Evolutionary conservation across 2,329 filamentous ascomycete genomes (phyloP), one percentile per base, ranked within the genome.

Genomic region (Arthrobotrys sphaeroides): DNA sequence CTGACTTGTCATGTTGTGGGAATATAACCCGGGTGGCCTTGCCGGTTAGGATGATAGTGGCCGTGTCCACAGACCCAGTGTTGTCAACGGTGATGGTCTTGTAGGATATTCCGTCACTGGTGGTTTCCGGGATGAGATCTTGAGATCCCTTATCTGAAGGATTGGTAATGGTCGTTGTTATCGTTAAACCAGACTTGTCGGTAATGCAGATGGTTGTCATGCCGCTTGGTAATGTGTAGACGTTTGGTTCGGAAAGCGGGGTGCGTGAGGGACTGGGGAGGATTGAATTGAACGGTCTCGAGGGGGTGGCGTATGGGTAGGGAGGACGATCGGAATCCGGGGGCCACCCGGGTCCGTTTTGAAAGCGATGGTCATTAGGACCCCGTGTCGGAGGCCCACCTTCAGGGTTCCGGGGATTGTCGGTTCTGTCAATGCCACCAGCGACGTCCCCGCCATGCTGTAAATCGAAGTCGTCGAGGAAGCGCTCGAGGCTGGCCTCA

Each of bases 21-120:
- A 74, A 74, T 55, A 74, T 38, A 18, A 67, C 70, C 13, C 57
- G 62, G n/a, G 70, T 74, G 16, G 70, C 70, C 57, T 74, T 43
- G 2, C 70, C 70, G 7, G 70, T 47, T 22, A 74, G 22, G 6
- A 74, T 40, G n/a, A 74, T 68, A 2, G 70, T 68, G 20, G 70
- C 70, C 3, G 70, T 74, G 16, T 74, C 70, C 16, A 74, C 70
- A 2, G 55, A 68, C 36, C 45, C 61, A 5, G 70, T 62, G 20
- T 62, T 64, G 47, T 74, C 70, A 33, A 62, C 70, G 1, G 61
- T 74, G 10, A 74, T 65, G 12, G 70, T 74, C 24, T 36, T 62
- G 28, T 74, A 74, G 9, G 62, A 62, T 57, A 68, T 64, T n/a
- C 18, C 42, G n/a, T 18, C 59, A 3, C 45, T 61, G 26, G 16